Evolutionary conservation across 176 grass and related monocot species (phyloP).

Genomic region (Ensete glaucum): DNA sequence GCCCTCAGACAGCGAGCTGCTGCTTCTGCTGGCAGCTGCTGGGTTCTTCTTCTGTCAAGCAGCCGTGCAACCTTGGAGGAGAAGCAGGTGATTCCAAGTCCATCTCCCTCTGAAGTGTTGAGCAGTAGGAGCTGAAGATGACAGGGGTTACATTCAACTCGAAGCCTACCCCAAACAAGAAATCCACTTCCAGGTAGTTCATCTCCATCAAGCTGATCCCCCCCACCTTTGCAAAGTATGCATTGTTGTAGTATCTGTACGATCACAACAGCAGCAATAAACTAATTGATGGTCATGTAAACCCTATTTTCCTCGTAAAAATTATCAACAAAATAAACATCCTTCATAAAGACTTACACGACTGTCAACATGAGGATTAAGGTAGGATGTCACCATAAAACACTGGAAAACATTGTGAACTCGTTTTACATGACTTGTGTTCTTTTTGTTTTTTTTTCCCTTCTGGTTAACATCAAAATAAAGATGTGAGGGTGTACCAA

Average conservation of each 20-base stretch:
- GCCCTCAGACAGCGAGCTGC: constrained; percentile 60
- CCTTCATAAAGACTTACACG: no score
- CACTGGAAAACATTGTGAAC: no score
- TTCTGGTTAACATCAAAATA: no score
- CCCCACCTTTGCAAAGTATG: constrained; percentile 95
- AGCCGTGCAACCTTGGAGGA: constrained; percentile 30
- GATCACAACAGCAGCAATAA: neutral
- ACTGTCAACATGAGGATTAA: no score
- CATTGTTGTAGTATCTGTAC: constrained; percentile 91
- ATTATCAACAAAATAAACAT: no score
- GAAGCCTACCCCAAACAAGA: constrained; percentile 88
- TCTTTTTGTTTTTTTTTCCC: no score
- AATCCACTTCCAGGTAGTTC: constrained; percentile 96
- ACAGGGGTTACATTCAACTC: constrained; percentile 83
- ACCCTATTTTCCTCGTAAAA: neutral
- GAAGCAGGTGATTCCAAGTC: constrained; percentile 45
- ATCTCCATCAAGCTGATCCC: constrained; percentile 92
- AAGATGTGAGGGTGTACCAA: no score
- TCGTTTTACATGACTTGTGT: no score
- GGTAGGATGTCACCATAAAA: no score
- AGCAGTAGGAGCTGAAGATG: constrained; percentile 71
- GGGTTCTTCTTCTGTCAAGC: constrained; percentile 46
- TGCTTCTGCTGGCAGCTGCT: constrained; percentile 34
- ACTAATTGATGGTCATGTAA: neutral
- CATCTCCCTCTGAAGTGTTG: constrained; percentile 74